Conservation (phyloP, 208 protist species). For the Trypanosoma brucei region DNA sequence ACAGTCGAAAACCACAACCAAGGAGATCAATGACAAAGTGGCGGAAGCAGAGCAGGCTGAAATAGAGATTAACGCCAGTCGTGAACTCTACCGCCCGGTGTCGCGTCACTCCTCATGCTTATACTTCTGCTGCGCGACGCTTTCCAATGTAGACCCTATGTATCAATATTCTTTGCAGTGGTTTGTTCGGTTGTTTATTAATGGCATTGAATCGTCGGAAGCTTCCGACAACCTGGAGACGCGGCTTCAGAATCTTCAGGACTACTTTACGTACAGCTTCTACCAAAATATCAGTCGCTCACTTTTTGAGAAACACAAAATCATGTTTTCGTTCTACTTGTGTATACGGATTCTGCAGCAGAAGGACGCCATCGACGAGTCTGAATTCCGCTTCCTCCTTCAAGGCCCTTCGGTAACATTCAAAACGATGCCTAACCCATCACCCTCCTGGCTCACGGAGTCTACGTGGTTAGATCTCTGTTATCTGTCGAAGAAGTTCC, state of each 20-base stretch:
- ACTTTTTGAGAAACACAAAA: constrained; percentile 94
- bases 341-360: constrained; percentile 88
- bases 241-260: constrained; percentile 83
- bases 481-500: constrained; percentile 77
- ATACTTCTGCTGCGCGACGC: constrained; percentile 97
- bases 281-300: constrained; percentile 96
- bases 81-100: constrained; percentile 94
- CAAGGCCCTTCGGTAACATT: constrained; percentile 78
- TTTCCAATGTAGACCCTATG: constrained; percentile 94
- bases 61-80: constrained; percentile 94
- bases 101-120: constrained; percentile 93
- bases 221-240: constrained; percentile 76
- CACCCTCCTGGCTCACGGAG: constrained; percentile 92
- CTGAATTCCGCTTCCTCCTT: constrained; percentile 91
- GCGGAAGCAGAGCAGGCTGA: constrained; percentile 96
- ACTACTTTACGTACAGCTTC: constrained; percentile 95
- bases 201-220: constrained; percentile 81
- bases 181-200: constrained; percentile 96
- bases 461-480: constrained; percentile 92
- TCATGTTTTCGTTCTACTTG: constrained; percentile 94
- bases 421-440: constrained; percentile 75
- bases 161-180: constrained; percentile 97
- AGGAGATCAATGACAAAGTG: constrained; percentile 91
- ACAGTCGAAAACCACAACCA: constrained; percentile 94
- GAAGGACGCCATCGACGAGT: constrained; percentile 52